Conservation (phyloP, 163 green algal species). For the Chlorella variabilis region DNA sequence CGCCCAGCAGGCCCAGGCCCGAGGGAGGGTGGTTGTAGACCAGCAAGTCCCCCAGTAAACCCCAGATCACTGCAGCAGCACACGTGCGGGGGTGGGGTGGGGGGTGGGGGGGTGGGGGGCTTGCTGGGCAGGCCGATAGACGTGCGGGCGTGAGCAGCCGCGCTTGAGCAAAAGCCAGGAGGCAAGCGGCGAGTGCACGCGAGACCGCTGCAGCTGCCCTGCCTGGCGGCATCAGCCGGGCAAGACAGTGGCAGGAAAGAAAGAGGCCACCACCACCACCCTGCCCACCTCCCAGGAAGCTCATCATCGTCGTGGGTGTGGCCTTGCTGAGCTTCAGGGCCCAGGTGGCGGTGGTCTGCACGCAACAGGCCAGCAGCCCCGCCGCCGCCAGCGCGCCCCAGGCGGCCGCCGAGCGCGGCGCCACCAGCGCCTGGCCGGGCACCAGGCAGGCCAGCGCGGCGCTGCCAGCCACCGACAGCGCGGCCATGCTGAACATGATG, state of each 20-base stretch:
- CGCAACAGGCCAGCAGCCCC: conserved; percentile 35
- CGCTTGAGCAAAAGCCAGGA: no score
- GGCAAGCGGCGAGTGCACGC: no score
- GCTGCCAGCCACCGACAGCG: conserved; percentile 30
- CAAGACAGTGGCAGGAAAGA: no score
- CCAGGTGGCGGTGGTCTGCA: conserved; percentile 52
- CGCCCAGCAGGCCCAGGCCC: background rate
- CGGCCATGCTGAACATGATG: conserved; percentile 48
- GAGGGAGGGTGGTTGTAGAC: background rate
- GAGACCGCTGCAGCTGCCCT: no score
- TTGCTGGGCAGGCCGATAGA: no score
- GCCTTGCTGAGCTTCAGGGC: conserved; percentile 55
- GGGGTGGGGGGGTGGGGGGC: no score
- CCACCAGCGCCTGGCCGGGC: background rate
- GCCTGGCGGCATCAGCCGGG: no score
- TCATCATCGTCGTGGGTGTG: conserved; percentile 54
- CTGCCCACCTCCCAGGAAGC: conserved; percentile 40
- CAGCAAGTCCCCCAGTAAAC: background rate
- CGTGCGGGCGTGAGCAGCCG: no score
- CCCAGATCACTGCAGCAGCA: conserved; percentile 3
- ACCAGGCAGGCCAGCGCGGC: background rate
- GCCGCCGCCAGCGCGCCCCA: conserved; percentile 31
- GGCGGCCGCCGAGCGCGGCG: background rate
- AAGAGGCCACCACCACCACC: no score
- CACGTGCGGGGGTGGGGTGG: no score